These are phyloP conservation scores for Musa schizocarpa DNA, from an alignment of 176 grass and related monocot genomes.

Conservation along the genomic window DNA sequence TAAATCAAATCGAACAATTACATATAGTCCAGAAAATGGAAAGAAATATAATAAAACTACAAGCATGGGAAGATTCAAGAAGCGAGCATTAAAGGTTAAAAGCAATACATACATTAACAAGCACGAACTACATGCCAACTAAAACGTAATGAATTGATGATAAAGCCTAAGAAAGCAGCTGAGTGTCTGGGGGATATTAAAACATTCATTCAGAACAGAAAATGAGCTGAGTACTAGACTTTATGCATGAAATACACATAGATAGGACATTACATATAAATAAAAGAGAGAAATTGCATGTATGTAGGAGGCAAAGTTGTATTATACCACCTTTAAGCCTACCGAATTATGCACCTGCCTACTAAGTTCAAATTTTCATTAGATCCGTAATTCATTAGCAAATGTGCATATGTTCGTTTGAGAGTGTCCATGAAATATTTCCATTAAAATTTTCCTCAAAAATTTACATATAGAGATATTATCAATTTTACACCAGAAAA, in stretches of 20 bases:
- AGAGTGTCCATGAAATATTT: neutral
- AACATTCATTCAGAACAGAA: neutral
- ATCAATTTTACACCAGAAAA: no score
- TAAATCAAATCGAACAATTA: no score
- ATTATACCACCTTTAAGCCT: no score
- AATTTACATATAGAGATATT: no score
- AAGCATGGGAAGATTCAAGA: neutral
- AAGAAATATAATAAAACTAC: no score
- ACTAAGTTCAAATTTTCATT: neutral
- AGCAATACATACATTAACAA: neutral
- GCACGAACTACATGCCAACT: no score
- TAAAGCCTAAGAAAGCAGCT: neutral
- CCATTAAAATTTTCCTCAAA: neutral
- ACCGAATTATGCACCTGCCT: neutral
- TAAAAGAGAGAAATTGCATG: neutral
- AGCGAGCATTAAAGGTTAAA: neutral
- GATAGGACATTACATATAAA: neutral
- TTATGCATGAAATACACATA: neutral
- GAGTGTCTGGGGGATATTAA: neutral
- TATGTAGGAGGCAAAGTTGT: no score
- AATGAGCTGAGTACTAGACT: neutral
- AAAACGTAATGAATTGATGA: neutral
- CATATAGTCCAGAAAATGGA: no score
- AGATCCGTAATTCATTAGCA: neutral
- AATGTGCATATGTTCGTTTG: neutral